These are phyloP conservation scores for Firmiana major DNA, from an alignment of 345 rosid genomes.

Conservation along the genomic window DNA sequence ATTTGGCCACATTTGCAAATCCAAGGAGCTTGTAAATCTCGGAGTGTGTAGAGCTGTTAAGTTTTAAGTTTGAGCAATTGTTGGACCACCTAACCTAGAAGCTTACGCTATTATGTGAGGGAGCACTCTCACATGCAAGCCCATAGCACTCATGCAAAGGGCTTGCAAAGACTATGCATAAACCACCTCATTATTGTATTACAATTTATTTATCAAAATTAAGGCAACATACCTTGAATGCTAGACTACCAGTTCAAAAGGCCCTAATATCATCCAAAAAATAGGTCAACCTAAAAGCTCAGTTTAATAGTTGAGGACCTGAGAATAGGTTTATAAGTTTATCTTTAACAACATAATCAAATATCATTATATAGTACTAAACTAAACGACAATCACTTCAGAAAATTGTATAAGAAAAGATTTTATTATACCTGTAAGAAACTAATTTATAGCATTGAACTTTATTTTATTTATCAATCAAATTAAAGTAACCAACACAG, in stretches of 20 bases:
- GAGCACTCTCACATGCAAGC: background rate
- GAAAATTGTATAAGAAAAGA: background rate
- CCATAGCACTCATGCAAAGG: background rate
- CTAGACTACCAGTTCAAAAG: background rate
- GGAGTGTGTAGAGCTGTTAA: background rate
- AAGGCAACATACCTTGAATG: background rate
- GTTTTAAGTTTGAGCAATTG: background rate
- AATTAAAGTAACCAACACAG: background rate
- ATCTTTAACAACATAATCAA: background rate
- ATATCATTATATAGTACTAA: background rate
- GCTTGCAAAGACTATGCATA: background rate
- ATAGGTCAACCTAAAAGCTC: background rate
- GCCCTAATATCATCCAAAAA: background rate
- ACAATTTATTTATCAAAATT: background rate
- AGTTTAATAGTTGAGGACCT: background rate
- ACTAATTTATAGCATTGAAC: background rate
- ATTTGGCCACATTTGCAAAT: background rate
- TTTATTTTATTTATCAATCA: background rate
- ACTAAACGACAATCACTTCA: background rate
- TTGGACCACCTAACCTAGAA: background rate
- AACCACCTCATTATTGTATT: too few relatives aligned
- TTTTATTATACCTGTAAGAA: background rate
- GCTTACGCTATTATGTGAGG: background rate
- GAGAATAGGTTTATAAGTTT: background rate
- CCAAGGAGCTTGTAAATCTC: background rate